phyloP scores from a whole-genome alignment of 768 basidiomycete genomes.

The Melanogaster broomeanus region DNA sequence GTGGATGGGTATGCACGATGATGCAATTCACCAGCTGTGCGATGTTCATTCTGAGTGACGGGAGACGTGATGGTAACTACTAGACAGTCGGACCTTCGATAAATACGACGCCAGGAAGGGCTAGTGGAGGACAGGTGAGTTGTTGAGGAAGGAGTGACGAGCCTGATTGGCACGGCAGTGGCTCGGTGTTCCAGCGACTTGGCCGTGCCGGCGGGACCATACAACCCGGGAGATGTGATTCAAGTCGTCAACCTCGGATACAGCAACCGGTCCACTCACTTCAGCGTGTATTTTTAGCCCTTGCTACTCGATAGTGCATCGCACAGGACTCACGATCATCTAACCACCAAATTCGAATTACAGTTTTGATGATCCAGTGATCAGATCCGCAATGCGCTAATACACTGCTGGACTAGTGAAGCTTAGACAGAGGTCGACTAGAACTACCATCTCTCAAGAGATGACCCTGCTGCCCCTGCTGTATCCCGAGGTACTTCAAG shows the following conservation, averaged over 20 bases:
- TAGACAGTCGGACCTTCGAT: slow-evolving; percentile 76
- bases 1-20: slow-evolving; percentile 72
- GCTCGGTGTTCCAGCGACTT: slow-evolving; percentile 61
- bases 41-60: neutral
- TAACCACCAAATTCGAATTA: slow-evolving; percentile 95
- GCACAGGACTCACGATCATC: slow-evolving; percentile 72
- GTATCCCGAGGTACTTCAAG: slow-evolving; percentile 96
- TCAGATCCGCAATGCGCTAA: slow-evolving; percentile 88
- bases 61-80: slow-evolving; percentile 1
- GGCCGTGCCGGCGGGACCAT: slow-evolving; percentile 71
- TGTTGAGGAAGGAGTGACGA: slow-evolving; percentile 50
- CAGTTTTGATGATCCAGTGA: slow-evolving; percentile 88
- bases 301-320: neutral
- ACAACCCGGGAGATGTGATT: slow-evolving; percentile 84
- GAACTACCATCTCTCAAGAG: slow-evolving; percentile 97
- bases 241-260: slow-evolving; percentile 47
- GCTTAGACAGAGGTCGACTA: slow-evolving; percentile 31
- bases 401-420: slow-evolving; percentile 3
- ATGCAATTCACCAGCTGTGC: slow-evolving; percentile 72
- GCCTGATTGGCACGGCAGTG: slow-evolving; percentile 46
- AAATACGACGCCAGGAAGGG: slow-evolving; percentile 70
- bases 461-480: slow-evolving; percentile 96
- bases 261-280: slow-evolving; percentile 73
- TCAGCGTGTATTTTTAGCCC: slow-evolving; percentile 72
- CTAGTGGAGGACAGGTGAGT: slow-evolving; percentile 54